Base-by-base conservation (phyloP, 768 basidiomycete genomes). In the Boletus vinaceobasis region DNA sequence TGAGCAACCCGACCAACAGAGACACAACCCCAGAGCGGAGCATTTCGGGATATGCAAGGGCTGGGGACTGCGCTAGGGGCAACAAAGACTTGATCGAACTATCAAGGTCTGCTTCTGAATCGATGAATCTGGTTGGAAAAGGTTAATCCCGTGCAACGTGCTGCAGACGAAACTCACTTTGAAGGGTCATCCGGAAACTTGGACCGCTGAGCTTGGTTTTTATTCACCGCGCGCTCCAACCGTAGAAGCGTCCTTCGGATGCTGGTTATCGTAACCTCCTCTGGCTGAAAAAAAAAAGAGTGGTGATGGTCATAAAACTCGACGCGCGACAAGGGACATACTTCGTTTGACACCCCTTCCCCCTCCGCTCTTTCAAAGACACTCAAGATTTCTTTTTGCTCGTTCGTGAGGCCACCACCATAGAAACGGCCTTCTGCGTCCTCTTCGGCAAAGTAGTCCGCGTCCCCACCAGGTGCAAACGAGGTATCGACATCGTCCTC, bases 81-180 rank as follows among this genome's bases (percentile, higher is more conserved):
- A 97, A 77, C 43, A 99, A 73, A 1, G 84, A 80, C 70, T 96
- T 95, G 51, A 98, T 83, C 8, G 93, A 84, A 52, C 78, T 76
- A 66, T 98, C 94, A 7, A 99, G 82, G 66, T 97, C 93, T 26
- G 93, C 91, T 77, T 99, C 97, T 1, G 97, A 98, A 69, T 98
- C 97, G 62, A 99, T 98, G 78, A 98, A 99, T 71, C 96, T 98
- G 46, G 21, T 27, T 9, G 33, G 32, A 40, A n/a, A 45, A 26
- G 31, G 58, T 43, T 31, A 13, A 23, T 31, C 13, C 4, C n/a
- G 21, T 10, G n/a, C 44, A 23, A 38, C 10, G 7, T 4, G n/a
- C 1, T 17, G 19, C 42, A 46, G 6, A 9, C 7, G 11, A 15
- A 43, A 46, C 79, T 55, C 60, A 95, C 95, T 89, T 97, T 42